Conservation (phyloP, 169 alveolate species). For the Plasmodium malariae region DNA sequence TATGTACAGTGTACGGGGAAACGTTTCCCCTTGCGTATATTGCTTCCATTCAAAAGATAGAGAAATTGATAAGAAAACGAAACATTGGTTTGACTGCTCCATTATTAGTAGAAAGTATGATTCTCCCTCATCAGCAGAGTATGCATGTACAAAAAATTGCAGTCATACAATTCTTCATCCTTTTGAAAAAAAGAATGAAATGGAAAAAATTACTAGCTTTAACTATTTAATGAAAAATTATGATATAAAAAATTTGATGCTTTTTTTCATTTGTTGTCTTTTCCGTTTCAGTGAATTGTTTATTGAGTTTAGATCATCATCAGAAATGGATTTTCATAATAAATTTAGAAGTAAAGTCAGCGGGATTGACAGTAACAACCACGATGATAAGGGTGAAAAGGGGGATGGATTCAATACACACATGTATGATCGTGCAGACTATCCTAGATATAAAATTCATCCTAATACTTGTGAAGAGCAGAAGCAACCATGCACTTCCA, state of each 20-base stretch:
- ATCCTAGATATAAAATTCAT: too few relatives aligned
- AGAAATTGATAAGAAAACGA: not conserved
- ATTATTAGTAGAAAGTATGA: not conserved
- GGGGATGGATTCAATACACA: too few relatives aligned
- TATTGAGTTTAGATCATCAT: not conserved
- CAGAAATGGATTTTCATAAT: too few relatives aligned
- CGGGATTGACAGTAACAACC: too few relatives aligned
- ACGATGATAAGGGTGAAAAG: too few relatives aligned
- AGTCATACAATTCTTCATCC: not conserved
- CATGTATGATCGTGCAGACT: too few relatives aligned
- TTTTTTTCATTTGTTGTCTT: constrained; percentile 15
- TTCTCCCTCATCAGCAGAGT: not conserved
- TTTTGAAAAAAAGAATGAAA: not conserved
- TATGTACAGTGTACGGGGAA: too few relatives aligned
- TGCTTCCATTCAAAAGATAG: not conserved
- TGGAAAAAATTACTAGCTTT: not conserved
- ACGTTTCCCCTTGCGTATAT: too few relatives aligned
- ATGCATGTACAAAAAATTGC: not conserved
- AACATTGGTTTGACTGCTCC: not conserved
- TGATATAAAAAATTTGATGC: constrained; percentile 18
- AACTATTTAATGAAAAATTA: constrained; percentile 4
- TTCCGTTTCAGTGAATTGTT: constrained; percentile 15
- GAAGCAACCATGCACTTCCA: too few relatives aligned
- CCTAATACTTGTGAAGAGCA: too few relatives aligned
- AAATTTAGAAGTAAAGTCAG: too few relatives aligned